Base-by-base conservation (phyloP, 2,329 filamentous ascomycete species). In the Zopfia rhizophila region DNA sequence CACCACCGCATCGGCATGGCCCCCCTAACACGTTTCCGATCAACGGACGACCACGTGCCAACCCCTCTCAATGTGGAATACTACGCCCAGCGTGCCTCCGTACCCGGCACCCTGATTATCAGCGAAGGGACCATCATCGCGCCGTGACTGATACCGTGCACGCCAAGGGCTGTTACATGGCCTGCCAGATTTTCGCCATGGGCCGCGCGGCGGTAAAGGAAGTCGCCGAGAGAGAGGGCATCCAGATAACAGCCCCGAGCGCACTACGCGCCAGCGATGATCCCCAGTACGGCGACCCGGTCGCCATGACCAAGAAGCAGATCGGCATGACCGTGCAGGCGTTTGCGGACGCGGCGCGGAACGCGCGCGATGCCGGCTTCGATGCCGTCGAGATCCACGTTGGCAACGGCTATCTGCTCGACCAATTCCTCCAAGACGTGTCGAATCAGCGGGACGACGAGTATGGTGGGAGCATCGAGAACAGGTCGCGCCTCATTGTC, bases 401-500 rank as follows among this genome's bases (percentile, higher is more conserved):
- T 22, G 83, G 84, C 1, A 86, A 88, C 54, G 85, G 86, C 3
- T 90, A 90, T 60, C 75, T 91, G 2, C 66, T 88, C 7, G 79
- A 81, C 45, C 79, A 87, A 55, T 91, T 90, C 66, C 72, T 88
- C 11, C 86, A 83, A 52, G 78, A 80, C 46, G 75, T 69, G 5
- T 70, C 72, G 52, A 86, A 86, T 66, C 70, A 73, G 28, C 74
- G 82, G 2, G 79, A 61, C 0, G 78, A 81, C 48, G 51, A 47
- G 1, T 80, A 75, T 61, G 78, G 78, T 5, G 77, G 77, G 1
- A 73, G 66, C 36, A 61, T 79, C 6, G 75, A 76, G 69, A 78
- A 81, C 53, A 72, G 83, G 48, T 56, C 75, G 37, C 65, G 80
- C 13, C 78, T 85, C 48, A 72, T 68, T 0, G 38, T 84, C 6